These are phyloP conservation scores for Bolboschoenoplectus hybrid DNA, from an alignment of 202 grass and related monocot genomes.

Conservation along the genomic window DNA sequence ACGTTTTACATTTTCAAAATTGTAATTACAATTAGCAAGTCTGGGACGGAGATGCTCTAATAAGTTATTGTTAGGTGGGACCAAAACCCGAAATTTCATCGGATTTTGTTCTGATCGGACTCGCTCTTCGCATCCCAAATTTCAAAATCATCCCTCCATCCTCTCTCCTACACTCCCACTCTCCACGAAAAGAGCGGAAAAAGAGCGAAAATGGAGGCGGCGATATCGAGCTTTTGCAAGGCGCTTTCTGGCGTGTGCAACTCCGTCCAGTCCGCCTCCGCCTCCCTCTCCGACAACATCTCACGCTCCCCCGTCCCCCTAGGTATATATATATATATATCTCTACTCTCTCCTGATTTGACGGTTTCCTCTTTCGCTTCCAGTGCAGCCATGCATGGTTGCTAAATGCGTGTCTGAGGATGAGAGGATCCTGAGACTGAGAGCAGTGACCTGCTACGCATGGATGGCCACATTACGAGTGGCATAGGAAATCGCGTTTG, in stretches of 20 bases:
- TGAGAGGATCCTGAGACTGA: background rate
- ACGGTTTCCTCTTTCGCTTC: background rate
- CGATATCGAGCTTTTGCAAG: conserved; percentile 56
- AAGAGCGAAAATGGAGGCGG: conserved; percentile 45
- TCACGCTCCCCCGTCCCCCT: conserved; percentile 63
- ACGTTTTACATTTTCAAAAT: too few species aligned
- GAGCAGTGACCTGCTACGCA: background rate
- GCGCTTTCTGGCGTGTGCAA: conserved; percentile 54
- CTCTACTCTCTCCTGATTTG: background rate
- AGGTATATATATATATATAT: conserved; percentile 25
- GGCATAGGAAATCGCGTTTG: background rate
- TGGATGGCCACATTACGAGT: background rate
- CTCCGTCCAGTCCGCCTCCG: conserved; percentile 59
- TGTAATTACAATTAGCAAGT: too few species aligned
- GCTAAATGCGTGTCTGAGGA: background rate
- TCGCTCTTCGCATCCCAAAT: background rate
- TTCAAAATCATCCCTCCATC: conserved; percentile 4
- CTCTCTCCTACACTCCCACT: background rate
- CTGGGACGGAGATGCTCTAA: too few species aligned
- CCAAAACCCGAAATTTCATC: too few species aligned
- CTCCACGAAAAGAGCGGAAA: background rate
- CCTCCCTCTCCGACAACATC: conserved; percentile 66
- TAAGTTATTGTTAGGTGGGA: too few species aligned
- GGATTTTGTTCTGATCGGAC: too few species aligned
- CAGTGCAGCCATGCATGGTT: background rate